A percentile compares a stretch with the other conserved stretches of the same genome.
Conservation (phyloP, 768 basidiomycete genomes). For the Russula olivacea region DNA sequence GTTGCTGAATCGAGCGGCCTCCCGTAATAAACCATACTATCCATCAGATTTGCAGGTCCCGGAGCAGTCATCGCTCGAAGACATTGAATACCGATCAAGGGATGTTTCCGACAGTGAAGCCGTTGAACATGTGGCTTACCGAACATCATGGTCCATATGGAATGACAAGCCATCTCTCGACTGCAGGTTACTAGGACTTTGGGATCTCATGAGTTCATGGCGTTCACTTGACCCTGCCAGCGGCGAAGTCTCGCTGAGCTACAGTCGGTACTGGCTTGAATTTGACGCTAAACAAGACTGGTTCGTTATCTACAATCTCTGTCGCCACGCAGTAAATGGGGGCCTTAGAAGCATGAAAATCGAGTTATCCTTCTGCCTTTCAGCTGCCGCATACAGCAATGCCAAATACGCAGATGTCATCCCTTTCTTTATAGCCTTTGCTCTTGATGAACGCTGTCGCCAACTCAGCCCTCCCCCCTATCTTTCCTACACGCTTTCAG, state of each 20-base stretch:
- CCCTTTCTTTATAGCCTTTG: not conserved
- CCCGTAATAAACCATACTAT: constrained; percentile 2
- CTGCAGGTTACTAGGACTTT: not conserved
- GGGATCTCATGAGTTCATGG: not conserved
- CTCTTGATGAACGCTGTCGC: not conserved
- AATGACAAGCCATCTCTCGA: not conserved
- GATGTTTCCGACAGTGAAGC: not conserved
- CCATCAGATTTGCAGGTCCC: not conserved
- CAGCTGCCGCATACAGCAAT: constrained; percentile 9
- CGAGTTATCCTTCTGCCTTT: constrained; percentile 6
- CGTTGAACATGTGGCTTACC: not conserved
- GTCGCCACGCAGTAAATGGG: not conserved
- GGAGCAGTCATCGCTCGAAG: not conserved
- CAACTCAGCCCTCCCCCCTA: not conserved
- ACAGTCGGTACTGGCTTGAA: constrained; percentile 17
- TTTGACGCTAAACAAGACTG: constrained; percentile 9
- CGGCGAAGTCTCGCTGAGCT: not conserved
- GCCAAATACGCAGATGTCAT: not conserved
- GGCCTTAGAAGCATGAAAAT: not conserved
- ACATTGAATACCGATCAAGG: constrained; percentile 8
- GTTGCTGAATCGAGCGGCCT: constrained; percentile 1
- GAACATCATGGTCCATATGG: constrained; percentile 7
- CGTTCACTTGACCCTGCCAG: not conserved
- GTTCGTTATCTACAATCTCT: constrained; percentile 10
- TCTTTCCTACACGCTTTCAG: not conserved